Evolutionary conservation across 306 rosid species (phyloP).

Genomic region (Albizia julibrissin): DNA sequence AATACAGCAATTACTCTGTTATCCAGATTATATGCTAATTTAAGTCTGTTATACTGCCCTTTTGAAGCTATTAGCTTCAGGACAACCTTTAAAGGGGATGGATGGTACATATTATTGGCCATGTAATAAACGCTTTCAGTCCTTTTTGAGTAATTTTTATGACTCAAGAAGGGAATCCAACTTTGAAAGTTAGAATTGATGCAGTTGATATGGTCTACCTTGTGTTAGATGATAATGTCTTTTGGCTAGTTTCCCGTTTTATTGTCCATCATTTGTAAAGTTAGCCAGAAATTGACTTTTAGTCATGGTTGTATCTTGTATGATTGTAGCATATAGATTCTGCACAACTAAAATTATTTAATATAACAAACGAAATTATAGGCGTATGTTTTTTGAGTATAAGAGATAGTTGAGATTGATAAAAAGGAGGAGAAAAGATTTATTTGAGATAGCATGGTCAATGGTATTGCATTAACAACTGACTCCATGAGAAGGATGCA

Average conservation of each 20-base stretch:
- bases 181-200: slow-evolving; percentile 1
- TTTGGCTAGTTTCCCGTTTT: neutral
- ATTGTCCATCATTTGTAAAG: slow-evolving; percentile 2
- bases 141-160: slow-evolving; percentile 21
- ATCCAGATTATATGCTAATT: slow-evolving; percentile 36
- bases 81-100: slow-evolving; percentile 29
- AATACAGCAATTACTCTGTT: slow-evolving; percentile 28
- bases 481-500: too few relatives aligned
- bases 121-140: slow-evolving; percentile 31
- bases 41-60: slow-evolving; percentile 30
- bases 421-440: too few relatives aligned
- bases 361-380: neutral
- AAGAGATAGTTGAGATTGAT: too few relatives aligned
- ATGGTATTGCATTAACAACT: too few relatives aligned
- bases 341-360: neutral
- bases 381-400: neutral
- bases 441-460: too few relatives aligned
- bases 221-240: slow-evolving; percentile 8
- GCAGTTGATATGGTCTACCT: slow-evolving; percentile 19
- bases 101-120: slow-evolving; percentile 36
- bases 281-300: neutral
- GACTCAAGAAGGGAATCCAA: neutral
- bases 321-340: neutral
- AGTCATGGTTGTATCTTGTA: neutral
- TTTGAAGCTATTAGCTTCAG: slow-evolving; percentile 32